Evolutionary conservation across 345 rosid species (phyloP), one percentile per base, ranked within the genome.

Genomic region (Sapria himalayana): DNA sequence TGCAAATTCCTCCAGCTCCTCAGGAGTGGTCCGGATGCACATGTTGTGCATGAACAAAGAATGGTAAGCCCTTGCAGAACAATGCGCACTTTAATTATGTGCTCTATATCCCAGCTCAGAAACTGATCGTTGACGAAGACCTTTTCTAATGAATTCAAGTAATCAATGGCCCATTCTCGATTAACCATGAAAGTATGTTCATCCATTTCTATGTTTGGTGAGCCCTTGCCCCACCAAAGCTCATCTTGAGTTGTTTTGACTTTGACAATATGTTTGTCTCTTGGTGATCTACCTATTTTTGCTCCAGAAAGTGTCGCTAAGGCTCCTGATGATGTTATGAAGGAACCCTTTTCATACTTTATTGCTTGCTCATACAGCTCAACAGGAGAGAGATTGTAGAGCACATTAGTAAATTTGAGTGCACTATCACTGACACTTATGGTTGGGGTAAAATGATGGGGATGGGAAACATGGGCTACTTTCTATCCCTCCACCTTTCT

Each of bases 191-290:
- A 89, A 0, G 95, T 79, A 4, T 89, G 74, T 69, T 76, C 98
- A 52, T 89, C 95, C 95, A 89, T 89, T 59, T 84, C 95, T 25
- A 89, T 82, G 73, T 89, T 89, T 4, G 98, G 98, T 41, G 98
- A 89, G 39, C 98, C 95, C 69, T 95, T 89, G 33, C 97, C 97
- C 97, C 97, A 86, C 97, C 97, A 86, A 49, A 86, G 97, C 21
- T 76, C 89, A 4, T 58, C 57, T 48, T 64, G 63, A 0, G 94
- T 76, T 15, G 63, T 58, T 4, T 63, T 76, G 48, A 81, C 97
- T 56, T 41, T 72, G 43, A 86, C 97, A 6, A 86, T 82, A 36
- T 94, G 92, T 70, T 86, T 81, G 45, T 86, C 97, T 27, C 89
- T 72, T 3, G 97, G 97, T 46, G 93, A 61, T 14, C 97, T 60